These are phyloP conservation scores for Rhododendron ferrugineum DNA, from an alignment of 148 eudicot species.

Conservation along the genomic window DNA sequence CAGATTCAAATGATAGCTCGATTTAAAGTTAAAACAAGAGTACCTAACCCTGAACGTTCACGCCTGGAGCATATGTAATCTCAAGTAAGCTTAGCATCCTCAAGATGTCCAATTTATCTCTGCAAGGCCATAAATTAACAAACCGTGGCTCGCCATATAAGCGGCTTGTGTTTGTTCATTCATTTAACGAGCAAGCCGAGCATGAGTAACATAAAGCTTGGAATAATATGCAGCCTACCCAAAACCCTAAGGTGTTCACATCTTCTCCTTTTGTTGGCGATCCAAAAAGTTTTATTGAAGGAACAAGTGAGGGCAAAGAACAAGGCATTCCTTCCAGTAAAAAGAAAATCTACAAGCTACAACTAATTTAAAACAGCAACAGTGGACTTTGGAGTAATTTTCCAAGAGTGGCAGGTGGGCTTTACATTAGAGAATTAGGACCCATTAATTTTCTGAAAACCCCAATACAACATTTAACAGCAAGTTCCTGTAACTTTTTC, in stretches of 20 bases:
- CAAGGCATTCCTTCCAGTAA: neutral
- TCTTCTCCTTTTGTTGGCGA: neutral
- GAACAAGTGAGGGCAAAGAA: neutral
- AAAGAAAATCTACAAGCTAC: neutral
- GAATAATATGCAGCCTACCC: neutral
- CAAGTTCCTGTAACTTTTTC: neutral
- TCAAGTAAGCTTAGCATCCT: neutral
- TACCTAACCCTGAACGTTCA: neutral
- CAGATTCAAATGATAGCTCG: neutral
- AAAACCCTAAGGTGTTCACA: neutral
- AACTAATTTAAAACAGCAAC: neutral
- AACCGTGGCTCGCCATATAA: neutral
- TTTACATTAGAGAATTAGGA: neutral
- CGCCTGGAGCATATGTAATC: neutral
- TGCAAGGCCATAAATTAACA: neutral
- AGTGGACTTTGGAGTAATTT: neutral
- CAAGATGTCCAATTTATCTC: neutral
- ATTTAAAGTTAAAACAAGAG: neutral
- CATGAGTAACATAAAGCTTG: neutral
- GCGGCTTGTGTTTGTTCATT: neutral
- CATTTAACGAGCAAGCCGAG: neutral
- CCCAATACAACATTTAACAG: neutral
- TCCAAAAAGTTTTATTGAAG: neutral
- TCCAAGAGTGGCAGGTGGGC: neutral
- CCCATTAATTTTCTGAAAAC: neutral